A percentile compares a stretch with the other conserved stretches of the same genome.
Evolutionary conservation across 192 early-diverging fungal genomes (phyloP).

Genomic region (Podila clonocystis): DNA sequence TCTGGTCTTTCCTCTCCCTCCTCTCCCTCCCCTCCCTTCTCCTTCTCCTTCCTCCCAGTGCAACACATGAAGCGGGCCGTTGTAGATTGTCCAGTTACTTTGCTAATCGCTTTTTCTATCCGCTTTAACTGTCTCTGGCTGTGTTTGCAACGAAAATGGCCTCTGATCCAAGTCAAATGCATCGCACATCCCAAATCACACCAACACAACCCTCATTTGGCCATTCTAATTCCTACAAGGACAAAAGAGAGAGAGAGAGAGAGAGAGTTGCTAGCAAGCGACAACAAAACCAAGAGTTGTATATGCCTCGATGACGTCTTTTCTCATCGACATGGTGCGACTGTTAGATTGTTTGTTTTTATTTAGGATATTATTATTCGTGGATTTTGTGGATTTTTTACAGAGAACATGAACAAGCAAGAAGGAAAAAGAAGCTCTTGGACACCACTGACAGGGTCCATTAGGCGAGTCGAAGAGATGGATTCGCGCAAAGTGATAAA

Average conservation of each 20-base stretch:
- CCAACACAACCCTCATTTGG: not conserved
- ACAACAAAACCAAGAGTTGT: too few relatives aligned
- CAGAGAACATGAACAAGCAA: not conserved
- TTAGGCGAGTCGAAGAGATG: not conserved
- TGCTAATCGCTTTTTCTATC: not conserved
- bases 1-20: not conserved
- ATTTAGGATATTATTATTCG: not conserved
- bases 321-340: too few relatives aligned
- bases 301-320: too few relatives aligned
- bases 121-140: not conserved
- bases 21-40: not conserved
- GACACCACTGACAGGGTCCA: not conserved
- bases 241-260: too few relatives aligned
- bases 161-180: not conserved
- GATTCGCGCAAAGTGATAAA: not conserved
- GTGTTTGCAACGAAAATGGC: not conserved
- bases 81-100: not conserved
- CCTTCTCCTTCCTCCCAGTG: not conserved
- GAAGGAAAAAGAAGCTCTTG: not conserved
- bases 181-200: not conserved
- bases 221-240: too few relatives aligned
- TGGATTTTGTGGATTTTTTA: not conserved
- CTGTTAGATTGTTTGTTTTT: too few relatives aligned
- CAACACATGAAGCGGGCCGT: not conserved
- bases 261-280: too few relatives aligned